Base-by-base conservation (phyloP, 2,329 filamentous ascomycete species). In the Elsinoe arachidis region DNA sequence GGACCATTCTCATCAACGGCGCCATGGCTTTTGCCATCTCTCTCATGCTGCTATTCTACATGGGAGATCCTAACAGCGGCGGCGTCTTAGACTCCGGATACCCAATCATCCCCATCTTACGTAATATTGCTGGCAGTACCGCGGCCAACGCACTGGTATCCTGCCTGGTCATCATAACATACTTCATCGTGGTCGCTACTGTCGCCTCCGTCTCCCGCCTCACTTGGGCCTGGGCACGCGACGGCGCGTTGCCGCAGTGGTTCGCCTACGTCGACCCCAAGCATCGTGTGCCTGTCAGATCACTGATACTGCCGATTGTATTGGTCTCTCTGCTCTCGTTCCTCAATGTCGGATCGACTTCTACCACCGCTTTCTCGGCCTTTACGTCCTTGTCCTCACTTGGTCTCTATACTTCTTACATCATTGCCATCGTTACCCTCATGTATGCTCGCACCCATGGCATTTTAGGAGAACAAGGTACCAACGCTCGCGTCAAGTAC, bases 191-290 rank as follows among this genome's bases (percentile, higher is more conserved):
- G 2, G 55, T 61, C 19, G 62, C 57, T 4, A 59, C 61, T 3
- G 57, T 61, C 2, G 63, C 63, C 5, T 65, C 62, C 4, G 56
- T 62, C 39, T 65, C 63, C 6, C 59, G 63, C 19, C 59, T 64
- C 10, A 64, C 57, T n/a, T 65, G 64, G 64, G 60, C 58, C 14
- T 65, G 62, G 63, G 62, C 64, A n/a, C 59, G 64, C 47, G 64
- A 65, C 44, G 63, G 64, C n/a, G 64, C 58, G 6, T 49, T 65
- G 17, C 63, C 64, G 5, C 57, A 58, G 21, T 61, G 60, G 51
- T 60, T 66, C 23, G 59, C 65, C 17, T 59, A 66, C 39, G 61
- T 66, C 41, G 59, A 61, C 55, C 26, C 39, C 3, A 38, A 53
- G n/a, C 61, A 63, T 34, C 57, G 60, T 38, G 61, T 62, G 1